phyloP scores from a whole-genome alignment of 2,329 filamentous ascomycete genomes.

The Teratosphaeria viscida region DNA sequence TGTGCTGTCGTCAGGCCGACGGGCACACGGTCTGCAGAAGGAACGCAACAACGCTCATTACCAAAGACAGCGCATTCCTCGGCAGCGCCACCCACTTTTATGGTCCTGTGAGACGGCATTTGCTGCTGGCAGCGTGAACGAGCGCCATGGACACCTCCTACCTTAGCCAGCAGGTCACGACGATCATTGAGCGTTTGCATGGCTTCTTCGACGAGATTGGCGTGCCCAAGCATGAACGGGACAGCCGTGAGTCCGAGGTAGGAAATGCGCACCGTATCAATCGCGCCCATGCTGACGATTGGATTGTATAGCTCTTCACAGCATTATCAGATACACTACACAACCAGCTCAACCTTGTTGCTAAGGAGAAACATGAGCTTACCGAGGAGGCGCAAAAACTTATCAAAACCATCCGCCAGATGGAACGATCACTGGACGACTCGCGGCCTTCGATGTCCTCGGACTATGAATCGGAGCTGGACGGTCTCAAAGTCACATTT shows the following conservation, averaged over 20 bases:
- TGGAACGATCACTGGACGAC: conserved; percentile 84
- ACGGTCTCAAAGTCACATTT: conserved; percentile 67
- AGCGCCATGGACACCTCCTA: conserved; percentile 75
- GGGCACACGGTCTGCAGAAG: not conserved
- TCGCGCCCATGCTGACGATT: not conserved
- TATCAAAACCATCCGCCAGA: conserved; percentile 78
- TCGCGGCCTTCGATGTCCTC: conserved; percentile 46
- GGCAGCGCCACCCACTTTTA: conserved; percentile 6
- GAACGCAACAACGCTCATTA: not conserved
- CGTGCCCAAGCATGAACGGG: conserved; percentile 84
- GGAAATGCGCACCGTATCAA: conserved; percentile 5
- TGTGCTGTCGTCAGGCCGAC: not conserved
- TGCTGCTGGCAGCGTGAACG: conserved; percentile 21
- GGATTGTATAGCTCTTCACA: conserved; percentile 60
- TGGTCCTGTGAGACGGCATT: conserved; percentile 9
- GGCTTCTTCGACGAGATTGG: conserved; percentile 96
- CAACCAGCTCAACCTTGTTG: conserved; percentile 76
- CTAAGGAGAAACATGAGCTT: conserved; percentile 81
- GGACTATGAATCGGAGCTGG: conserved; percentile 51
- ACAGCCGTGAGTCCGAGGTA: conserved; percentile 82
- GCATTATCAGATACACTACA: conserved; percentile 86
- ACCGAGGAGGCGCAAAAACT: conserved; percentile 80
- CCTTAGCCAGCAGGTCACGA: conserved; percentile 88
- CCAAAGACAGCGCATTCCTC: conserved; percentile 10
- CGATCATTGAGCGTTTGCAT: conserved; percentile 85